Percentiles rank a stretch among this genome's conserved stretches.
These are phyloP conservation scores for Hibiscus mutabilis DNA, from an alignment of 345 rosid genomes.

Conservation along the genomic window DNA sequence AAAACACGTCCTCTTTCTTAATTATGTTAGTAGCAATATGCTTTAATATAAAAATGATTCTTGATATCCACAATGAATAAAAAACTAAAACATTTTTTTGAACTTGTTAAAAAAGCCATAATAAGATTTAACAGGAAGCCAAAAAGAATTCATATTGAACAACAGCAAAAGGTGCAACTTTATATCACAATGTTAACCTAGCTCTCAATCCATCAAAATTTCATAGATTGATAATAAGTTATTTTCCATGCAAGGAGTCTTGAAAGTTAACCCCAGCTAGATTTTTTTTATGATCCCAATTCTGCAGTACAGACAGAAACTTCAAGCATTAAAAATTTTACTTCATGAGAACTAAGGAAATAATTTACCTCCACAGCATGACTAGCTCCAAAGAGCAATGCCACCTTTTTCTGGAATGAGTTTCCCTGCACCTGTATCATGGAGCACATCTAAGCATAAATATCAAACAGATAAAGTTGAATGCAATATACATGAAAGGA, in stretches of 20 bases:
- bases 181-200: not conserved
- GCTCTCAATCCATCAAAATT: not conserved
- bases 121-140: not conserved
- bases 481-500: not conserved
- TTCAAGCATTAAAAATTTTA: not conserved
- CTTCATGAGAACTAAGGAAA: conserved; percentile 2
- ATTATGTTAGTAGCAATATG: not conserved
- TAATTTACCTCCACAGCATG: conserved; percentile 66
- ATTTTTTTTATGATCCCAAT: not conserved
- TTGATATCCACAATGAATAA: not conserved
- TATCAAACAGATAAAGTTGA: not conserved
- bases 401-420: conserved; percentile 92
- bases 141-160: not conserved
- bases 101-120: not conserved
- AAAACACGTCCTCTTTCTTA: not conserved
- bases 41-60: not conserved
- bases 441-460: not conserved
- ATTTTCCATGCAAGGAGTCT: not conserved
- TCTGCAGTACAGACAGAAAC: not conserved
- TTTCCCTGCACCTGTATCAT: conserved; percentile 75
- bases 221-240: not conserved
- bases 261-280: not conserved
- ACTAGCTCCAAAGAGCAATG: conserved; percentile 73
- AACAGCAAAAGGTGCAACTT: not conserved
- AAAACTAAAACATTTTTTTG: not conserved